These are phyloP conservation scores for Xylaria sp. DNA, from an alignment of 2,329 filamentous ascomycete species.

Conservation along the genomic window DNA sequence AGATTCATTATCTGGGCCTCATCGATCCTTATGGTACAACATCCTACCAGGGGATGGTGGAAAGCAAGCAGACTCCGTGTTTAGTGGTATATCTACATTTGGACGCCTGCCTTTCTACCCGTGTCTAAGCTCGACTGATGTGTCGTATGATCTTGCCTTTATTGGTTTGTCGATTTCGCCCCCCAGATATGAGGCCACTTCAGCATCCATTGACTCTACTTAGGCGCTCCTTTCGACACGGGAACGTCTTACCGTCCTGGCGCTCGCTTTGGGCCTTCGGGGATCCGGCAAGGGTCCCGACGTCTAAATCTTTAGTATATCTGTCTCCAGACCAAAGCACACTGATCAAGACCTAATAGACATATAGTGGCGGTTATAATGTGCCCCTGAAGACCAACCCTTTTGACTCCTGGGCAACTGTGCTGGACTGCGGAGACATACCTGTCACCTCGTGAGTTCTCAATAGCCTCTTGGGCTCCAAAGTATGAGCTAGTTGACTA, in stretches of 20 bases:
- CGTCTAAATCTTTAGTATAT: conserved; percentile 85
- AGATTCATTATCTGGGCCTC: conserved; percentile 73
- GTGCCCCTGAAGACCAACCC: conserved; percentile 83
- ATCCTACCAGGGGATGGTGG: conserved; percentile 84
- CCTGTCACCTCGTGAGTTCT: conserved; percentile 81
- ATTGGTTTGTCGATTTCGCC: conserved; percentile 65
- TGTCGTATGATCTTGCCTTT: conserved; percentile 87
- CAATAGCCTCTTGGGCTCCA: neutral
- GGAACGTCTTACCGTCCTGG: conserved; percentile 87
- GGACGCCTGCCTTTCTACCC: conserved; percentile 81
- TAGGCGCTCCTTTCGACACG: conserved; percentile 85
- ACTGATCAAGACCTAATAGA: conserved; percentile 17
- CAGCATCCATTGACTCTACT: conserved; percentile 25
- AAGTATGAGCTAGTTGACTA: conserved; percentile 10
- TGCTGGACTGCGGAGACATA: conserved; percentile 86
- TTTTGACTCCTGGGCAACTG: conserved; percentile 82
- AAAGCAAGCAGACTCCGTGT: conserved; percentile 88
- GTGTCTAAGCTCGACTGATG: conserved; percentile 75
- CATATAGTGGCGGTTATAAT: conserved; percentile 82
- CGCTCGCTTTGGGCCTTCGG: conserved; percentile 84
- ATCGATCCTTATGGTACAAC: conserved; percentile 84
- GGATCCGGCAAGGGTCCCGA: conserved; percentile 86
- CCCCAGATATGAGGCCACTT: conserved; percentile 4
- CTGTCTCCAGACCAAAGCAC: conserved; percentile 50
- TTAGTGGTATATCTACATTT: conserved; percentile 89